These are phyloP conservation scores for Cercospora citrullina DNA, from an alignment of 2,329 filamentous ascomycete genomes.

Conservation along the genomic window DNA sequence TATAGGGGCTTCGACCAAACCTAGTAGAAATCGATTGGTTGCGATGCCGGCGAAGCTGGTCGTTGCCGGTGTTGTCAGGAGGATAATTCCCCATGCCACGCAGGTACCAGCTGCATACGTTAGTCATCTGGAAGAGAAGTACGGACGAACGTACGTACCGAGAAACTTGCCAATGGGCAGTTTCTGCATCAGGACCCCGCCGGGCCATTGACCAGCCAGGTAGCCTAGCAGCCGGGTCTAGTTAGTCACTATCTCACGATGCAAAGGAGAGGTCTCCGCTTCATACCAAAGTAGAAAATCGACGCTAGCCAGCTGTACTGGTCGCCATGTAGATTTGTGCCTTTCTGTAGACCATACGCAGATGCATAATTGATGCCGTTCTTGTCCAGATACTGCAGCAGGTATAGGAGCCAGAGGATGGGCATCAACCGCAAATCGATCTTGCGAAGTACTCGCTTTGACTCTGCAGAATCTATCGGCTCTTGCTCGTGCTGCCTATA, in stretches of 20 bases:
- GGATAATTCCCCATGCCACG: slow-evolving; percentile 45
- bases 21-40: slow-evolving; percentile 41
- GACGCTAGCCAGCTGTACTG: slow-evolving; percentile 54
- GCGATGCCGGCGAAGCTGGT: slow-evolving; percentile 44
- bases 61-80: slow-evolving; percentile 46
- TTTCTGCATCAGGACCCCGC: slow-evolving; percentile 47
- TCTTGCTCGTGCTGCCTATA: slow-evolving; percentile 33
- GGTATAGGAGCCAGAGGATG: slow-evolving; percentile 39
- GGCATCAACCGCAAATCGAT: slow-evolving; percentile 41
- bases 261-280: too few species aligned
- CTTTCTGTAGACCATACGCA: slow-evolving; percentile 51
- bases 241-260: too few species aligned
- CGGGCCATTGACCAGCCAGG: slow-evolving; percentile 49
- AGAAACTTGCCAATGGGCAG: slow-evolving; percentile 51
- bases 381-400: slow-evolving; percentile 47
- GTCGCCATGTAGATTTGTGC: slow-evolving; percentile 50
- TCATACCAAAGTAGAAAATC: slow-evolving; percentile 55
- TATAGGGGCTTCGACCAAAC: slow-evolving; percentile 40
- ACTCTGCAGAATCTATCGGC: slow-evolving; percentile 29
- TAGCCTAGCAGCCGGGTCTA: slow-evolving; percentile 31
- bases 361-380: slow-evolving; percentile 47
- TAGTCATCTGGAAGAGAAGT: not conserved
- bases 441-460: slow-evolving; percentile 39
- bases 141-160: slow-evolving; percentile 7
- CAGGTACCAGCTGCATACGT: slow-evolving; percentile 38